Evolutionary conservation across 306 rosid genomes (phyloP).

Genomic region (Vicia villosa): DNA sequence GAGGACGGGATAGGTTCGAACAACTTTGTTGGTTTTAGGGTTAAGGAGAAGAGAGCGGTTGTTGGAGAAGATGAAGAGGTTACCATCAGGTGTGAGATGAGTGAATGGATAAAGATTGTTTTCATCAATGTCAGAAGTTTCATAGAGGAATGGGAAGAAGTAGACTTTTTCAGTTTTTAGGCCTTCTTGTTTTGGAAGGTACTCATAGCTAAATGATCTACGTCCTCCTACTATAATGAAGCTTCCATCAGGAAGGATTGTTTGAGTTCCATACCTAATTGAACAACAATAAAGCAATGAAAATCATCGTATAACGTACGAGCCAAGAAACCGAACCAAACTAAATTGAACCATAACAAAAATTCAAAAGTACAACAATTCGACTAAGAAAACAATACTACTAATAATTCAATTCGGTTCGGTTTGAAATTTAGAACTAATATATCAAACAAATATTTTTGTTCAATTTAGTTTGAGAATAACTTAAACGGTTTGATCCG

Average conservation of each 20-base stretch:
- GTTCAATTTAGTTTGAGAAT: too few relatives aligned
- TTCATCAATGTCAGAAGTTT: conserved; percentile 80
- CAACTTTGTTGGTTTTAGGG: conserved; percentile 43
- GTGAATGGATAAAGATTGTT: conserved; percentile 92
- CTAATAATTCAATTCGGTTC: too few relatives aligned
- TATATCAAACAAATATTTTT: too few relatives aligned
- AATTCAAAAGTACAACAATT: too few relatives aligned
- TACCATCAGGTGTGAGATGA: conserved; percentile 65
- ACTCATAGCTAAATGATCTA: conserved; percentile 65
- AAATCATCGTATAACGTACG: too few relatives aligned
- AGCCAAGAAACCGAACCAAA: too few relatives aligned
- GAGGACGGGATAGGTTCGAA: conserved; percentile 57
- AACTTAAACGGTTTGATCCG: too few relatives aligned
- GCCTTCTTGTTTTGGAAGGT: conserved; percentile 54
- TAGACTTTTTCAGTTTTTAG: background rate
- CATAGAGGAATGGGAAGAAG: conserved; percentile 58
- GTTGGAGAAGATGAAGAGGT: conserved; percentile 75
- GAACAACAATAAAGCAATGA: background rate
- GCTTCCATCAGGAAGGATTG: conserved; percentile 52
- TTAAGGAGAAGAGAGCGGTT: conserved; percentile 69
- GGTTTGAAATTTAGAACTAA: too few relatives aligned
- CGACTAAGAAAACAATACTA: too few relatives aligned
- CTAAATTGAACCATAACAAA: too few relatives aligned
- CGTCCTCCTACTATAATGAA: conserved; percentile 77
- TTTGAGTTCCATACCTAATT: conserved; percentile 72